phyloP scores from a whole-genome alignment of 2,329 filamentous ascomycete species.

The Leptographium flavum region DNA sequence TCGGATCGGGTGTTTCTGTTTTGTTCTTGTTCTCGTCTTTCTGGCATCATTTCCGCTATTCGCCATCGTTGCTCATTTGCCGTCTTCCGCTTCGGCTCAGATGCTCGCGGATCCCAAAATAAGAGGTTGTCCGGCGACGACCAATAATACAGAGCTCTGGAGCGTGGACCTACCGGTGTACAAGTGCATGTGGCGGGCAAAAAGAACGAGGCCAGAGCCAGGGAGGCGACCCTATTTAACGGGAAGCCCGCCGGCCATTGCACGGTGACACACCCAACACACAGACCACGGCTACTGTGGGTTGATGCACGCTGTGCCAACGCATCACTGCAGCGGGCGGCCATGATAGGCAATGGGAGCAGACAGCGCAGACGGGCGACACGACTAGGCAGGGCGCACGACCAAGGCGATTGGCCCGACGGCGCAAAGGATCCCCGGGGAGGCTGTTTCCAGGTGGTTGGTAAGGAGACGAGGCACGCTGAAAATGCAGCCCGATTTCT shows the following conservation, averaged over 20 bases:
- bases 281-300: background rate
- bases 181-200: too few species aligned
- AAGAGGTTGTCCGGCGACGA: constrained; percentile 14
- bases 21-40: background rate
- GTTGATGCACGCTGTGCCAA: constrained; percentile 1
- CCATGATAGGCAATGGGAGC: background rate
- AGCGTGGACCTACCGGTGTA: background rate
- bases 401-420: too few species aligned
- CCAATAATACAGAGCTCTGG: constrained; percentile 10
- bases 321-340: constrained; percentile 1
- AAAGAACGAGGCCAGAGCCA: background rate
- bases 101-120: constrained; percentile 9
- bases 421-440: too few species aligned
- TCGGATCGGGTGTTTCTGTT: background rate
- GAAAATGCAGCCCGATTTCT: too few species aligned
- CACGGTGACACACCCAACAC: constrained; percentile 1
- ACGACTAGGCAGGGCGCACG: background rate
- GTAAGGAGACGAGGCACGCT: too few species aligned
- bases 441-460: too few species aligned
- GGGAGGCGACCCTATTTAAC: background rate
- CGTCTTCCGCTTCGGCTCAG: too few species aligned
- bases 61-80: too few species aligned
- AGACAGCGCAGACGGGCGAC: background rate
- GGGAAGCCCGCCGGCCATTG: background rate
- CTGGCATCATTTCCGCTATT: background rate